phyloP scores from a whole-genome alignment of 202 grass and related monocot species.

The Panicum virgatum region DNA sequence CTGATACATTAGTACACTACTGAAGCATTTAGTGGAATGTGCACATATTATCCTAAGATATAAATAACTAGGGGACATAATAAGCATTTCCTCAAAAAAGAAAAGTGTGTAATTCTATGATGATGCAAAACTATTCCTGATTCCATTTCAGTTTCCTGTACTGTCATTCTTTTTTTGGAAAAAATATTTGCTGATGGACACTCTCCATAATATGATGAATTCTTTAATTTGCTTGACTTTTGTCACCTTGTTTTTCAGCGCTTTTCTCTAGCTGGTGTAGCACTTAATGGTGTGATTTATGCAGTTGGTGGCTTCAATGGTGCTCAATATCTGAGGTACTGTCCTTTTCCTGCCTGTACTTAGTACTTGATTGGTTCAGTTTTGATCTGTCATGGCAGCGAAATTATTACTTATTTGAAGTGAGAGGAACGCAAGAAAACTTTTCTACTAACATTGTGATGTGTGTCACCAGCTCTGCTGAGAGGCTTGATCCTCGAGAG shows the following conservation, averaged over 20 bases:
- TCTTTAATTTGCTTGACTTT: slow-evolving; percentile 29
- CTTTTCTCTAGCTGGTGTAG: slow-evolving; percentile 60
- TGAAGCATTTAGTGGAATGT: not conserved
- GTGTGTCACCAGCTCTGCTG: slow-evolving; percentile 59
- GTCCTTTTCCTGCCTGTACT: slow-evolving; percentile 22
- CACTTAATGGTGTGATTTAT: slow-evolving; percentile 70
- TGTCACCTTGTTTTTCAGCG: slow-evolving; percentile 50
- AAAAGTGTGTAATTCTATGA: slow-evolving; percentile 11
- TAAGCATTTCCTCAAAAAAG: not conserved
- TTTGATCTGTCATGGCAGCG: not conserved
- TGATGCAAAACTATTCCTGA: not conserved
- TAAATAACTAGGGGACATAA: not conserved
- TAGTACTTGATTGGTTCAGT: slow-evolving; percentile 25
- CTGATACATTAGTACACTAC: not conserved
- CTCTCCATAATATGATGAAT: not conserved
- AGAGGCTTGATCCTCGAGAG: slow-evolving; percentile 78
- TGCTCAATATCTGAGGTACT: slow-evolving; percentile 55
- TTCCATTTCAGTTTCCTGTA: not conserved
- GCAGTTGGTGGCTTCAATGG: slow-evolving; percentile 73
- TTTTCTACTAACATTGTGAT: not conserved
- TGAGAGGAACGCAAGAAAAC: no score
- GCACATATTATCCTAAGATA: slow-evolving; percentile 1
- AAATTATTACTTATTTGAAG: no score
- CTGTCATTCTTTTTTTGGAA: not conserved
- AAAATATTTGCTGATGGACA: slow-evolving; percentile 4